These are phyloP conservation scores for Oxalis stricta DNA, from an alignment of 441 rosid genomes.

Conservation along the genomic window DNA sequence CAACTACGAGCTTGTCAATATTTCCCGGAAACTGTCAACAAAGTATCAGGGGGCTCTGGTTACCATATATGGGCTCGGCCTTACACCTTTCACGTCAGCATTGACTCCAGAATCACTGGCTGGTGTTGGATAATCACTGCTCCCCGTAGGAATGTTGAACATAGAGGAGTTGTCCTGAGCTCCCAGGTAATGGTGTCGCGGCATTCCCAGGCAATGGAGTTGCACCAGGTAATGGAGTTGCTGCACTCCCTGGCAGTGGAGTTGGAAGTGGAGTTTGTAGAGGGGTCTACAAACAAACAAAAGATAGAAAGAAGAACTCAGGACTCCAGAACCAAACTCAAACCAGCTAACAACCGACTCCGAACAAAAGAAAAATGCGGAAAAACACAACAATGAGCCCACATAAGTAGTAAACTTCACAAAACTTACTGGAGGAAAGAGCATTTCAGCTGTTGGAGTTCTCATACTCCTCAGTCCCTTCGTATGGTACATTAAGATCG, in stretches of 20 bases:
- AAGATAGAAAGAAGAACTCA: neutral
- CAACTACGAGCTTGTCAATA: neutral
- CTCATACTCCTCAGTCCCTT: constrained; percentile 88
- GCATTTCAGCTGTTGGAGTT: constrained; percentile 92
- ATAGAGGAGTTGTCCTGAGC: constrained; percentile 67
- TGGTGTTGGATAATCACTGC: constrained; percentile 76
- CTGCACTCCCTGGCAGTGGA: constrained; percentile 44
- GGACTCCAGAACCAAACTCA: neutral
- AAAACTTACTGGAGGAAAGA: constrained; percentile 72
- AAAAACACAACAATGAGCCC: neutral
- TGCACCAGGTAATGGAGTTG: constrained; percentile 4
- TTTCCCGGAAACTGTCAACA: neutral
- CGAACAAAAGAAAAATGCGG: too few relatives aligned
- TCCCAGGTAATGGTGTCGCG: constrained; percentile 35
- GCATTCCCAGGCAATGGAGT: constrained; percentile 4
- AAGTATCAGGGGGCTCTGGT: constrained; percentile 3
- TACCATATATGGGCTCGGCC: constrained; percentile 82
- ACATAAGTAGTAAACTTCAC: neutral
- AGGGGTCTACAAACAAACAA: constrained; percentile 45
- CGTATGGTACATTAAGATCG: constrained; percentile 92
- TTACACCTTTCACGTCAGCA: constrained; percentile 50
- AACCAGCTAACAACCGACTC: neutral
- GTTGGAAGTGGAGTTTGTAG: constrained; percentile 84
- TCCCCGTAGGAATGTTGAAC: constrained; percentile 89
- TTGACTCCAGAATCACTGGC: constrained; percentile 43